phyloP scores from a whole-genome alignment of 2,329 filamentous ascomycete genomes.

The Claviceps purpurea region DNA sequence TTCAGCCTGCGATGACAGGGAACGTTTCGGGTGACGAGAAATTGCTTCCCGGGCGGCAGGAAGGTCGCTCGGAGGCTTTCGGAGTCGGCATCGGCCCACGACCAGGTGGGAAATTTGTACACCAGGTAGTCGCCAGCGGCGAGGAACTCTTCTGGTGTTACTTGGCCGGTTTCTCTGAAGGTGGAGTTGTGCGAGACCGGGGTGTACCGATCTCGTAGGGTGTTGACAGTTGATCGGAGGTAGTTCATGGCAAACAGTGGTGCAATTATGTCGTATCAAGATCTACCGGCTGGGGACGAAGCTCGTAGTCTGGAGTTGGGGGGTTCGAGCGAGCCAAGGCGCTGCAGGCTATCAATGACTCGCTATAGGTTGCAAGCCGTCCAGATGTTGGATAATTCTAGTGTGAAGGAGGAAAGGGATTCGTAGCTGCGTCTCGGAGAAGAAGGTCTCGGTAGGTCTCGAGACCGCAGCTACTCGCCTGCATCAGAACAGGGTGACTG shows the following conservation, averaged over 20 bases:
- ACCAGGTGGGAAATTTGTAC: constrained; percentile 98
- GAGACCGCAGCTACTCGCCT: too few relatives aligned
- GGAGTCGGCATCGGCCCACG: constrained; percentile 84
- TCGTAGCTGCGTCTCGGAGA: too few relatives aligned
- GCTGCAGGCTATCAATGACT: too few relatives aligned
- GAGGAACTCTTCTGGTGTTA: constrained; percentile 94
- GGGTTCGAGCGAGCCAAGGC: too few relatives aligned
- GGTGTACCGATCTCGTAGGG: constrained; percentile 80
- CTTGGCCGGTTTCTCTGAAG: constrained; percentile 86
- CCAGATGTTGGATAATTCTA: too few relatives aligned
- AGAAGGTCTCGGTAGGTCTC: too few relatives aligned
- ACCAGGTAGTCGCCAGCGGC: constrained; percentile 93
- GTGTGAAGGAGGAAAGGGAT: too few relatives aligned
- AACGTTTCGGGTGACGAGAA: constrained; percentile 84
- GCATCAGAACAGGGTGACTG: too few relatives aligned
- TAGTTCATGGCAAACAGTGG: constrained; percentile 55
- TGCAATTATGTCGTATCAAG: too few relatives aligned
- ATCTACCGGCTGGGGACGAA: too few relatives aligned
- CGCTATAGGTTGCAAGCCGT: too few relatives aligned
- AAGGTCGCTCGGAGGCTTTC: constrained; percentile 64
- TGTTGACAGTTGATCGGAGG: constrained; percentile 85
- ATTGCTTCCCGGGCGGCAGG: constrained; percentile 85
- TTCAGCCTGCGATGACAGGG: constrained; percentile 86
- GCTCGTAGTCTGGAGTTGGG: too few relatives aligned
- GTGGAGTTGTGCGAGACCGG: constrained; percentile 83